These are phyloP conservation scores for Selaginella tamariscina DNA, from an alignment of 75 land plant genomes.

Conservation along the genomic window DNA sequence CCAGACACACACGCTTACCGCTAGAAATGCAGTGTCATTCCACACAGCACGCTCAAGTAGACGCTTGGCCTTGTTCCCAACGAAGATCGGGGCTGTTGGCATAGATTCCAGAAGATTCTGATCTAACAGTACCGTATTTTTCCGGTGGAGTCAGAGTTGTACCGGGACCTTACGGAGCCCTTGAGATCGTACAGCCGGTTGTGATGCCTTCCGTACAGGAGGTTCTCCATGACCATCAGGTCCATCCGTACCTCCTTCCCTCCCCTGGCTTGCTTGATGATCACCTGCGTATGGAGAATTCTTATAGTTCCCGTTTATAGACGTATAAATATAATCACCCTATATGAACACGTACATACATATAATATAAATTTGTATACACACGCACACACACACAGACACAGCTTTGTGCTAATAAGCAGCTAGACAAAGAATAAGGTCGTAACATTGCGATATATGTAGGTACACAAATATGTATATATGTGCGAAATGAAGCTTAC, in stretches of 20 bases:
- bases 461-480: too few species aligned
- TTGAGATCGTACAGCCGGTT: constrained; percentile 80
- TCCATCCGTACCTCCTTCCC: constrained; percentile 84
- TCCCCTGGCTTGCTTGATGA: constrained; percentile 46
- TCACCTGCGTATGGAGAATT: too few species aligned
- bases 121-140: constrained; percentile 66
- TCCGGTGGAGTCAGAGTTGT: constrained; percentile 67
- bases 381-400: too few species aligned
- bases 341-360: too few species aligned
- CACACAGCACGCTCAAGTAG: constrained; percentile 82
- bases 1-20: constrained; percentile 33
- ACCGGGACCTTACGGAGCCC: constrained; percentile 83
- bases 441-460: too few species aligned
- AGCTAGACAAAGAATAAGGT: too few species aligned
- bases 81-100: constrained; percentile 79
- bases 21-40: constrained; percentile 87
- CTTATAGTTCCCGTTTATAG: too few species aligned
- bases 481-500: too few species aligned
- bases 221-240: constrained; percentile 95
- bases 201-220: constrained; percentile 49
- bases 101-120: constrained; percentile 69
- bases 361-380: too few species aligned
- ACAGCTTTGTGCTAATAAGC: too few species aligned
- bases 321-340: too few species aligned
- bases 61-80: constrained; percentile 80